Evolutionary conservation across 192 early-diverging fungal genomes (phyloP), one percentile per base, ranked within the genome.

Genomic region (Coemansia sp.): DNA sequence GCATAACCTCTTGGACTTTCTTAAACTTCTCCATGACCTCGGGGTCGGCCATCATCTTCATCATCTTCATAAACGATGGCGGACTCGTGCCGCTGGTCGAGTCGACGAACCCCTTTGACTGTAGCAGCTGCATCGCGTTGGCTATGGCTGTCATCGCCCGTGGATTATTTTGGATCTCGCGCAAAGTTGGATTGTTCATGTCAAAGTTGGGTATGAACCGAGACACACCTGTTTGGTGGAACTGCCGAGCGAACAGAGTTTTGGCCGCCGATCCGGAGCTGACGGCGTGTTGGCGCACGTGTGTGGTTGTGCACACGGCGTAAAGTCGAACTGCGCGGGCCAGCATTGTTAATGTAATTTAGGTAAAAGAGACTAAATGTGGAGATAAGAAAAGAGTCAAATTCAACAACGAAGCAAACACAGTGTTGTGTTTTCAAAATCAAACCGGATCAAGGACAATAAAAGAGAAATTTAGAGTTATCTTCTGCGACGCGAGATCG

Each of bases 401-500:
- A 35, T 8, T 8, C 7, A 35, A 0, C 31, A 7, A 0, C 31
- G 1, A 35, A 7, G 31, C 7, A 49, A 49, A 49, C 10, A 49
- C 47, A 17, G 4, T 49, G 1, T 49, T n/a, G 19, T 17, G 47
- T 49, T 49, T 52, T n/a, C 4, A 52, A n/a, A 52, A 52, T 52
- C 19, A 52, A 52, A 52, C 25, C 31, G 31, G 31, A 35, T 35
- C 31, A 35, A 35, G 31, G 31, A 35, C 31, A 35, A 35, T 2
- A 59, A 9, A 25, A 9, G 26, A 49, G 56, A 39, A 47, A 57
- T 47, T 53, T 38, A 23, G 31, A 50, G 37, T 41, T 64, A 79
- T 49, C 77, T 73, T 59, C 76, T 73, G 61, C 67, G 50, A 31
- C 76, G 58, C n/a, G 76, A 79, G 48, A 67, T 26, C 29, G 76